These are phyloP conservation scores for Metschnikowia kunwiensis DNA, from an alignment of 805 yeast genomes.

Conservation along the genomic window DNA sequence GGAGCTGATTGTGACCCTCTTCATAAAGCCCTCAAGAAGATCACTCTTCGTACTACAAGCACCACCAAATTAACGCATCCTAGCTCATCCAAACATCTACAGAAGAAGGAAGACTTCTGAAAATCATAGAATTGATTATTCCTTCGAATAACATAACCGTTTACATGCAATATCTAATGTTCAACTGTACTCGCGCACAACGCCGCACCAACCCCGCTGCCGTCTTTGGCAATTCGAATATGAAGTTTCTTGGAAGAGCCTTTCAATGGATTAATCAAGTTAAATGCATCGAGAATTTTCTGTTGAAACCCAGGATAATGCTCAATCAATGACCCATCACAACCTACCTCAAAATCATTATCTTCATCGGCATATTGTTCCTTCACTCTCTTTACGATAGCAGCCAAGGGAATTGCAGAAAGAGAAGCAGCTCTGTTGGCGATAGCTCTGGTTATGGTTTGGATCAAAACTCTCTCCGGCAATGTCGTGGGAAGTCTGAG, in stretches of 20 bases:
- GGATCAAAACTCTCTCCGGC: constrained; percentile 73
- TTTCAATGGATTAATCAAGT: constrained; percentile 65
- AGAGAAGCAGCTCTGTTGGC: constrained; percentile 87
- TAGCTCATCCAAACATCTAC: too few relatives aligned
- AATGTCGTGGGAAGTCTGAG: constrained; percentile 66
- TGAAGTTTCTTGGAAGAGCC: constrained; percentile 73
- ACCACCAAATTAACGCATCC: too few relatives aligned
- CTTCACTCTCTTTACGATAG: constrained; percentile 68
- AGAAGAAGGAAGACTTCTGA: too few relatives aligned
- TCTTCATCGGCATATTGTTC: constrained; percentile 46
- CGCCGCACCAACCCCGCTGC: constrained; percentile 97
- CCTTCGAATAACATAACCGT: too few relatives aligned
- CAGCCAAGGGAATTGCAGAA: constrained; percentile 87
- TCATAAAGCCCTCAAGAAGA: too few relatives aligned
- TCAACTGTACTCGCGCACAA: constrained; percentile 60
- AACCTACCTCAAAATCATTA: constrained; percentile 85
- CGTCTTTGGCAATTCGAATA: constrained; percentile 85
- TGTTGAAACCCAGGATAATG: constrained; percentile 88
- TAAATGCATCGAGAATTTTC: constrained; percentile 74
- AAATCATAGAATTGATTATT: too few relatives aligned
- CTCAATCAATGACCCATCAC: constrained; percentile 93
- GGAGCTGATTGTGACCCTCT: too few relatives aligned
- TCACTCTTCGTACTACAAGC: too few relatives aligned
- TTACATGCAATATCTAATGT: too few relatives aligned
- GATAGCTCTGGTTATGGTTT: constrained; percentile 70